Percentiles rank a stretch among this genome's conserved stretches.
These are phyloP conservation scores for Sophora flavescens DNA, from an alignment of 306 rosid genomes.

Conservation along the genomic window DNA sequence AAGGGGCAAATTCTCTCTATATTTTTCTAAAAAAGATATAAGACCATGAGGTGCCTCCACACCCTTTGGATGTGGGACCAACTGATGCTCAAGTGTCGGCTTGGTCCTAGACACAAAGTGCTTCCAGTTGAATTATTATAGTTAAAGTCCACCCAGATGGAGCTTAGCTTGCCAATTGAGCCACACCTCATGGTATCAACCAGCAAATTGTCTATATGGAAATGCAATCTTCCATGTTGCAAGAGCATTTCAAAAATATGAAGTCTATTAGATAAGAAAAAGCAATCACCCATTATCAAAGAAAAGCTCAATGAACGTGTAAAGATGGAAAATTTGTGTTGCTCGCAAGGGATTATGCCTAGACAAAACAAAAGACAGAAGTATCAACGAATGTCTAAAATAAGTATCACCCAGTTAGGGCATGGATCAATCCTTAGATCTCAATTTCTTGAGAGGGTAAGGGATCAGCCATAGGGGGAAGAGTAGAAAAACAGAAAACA, in stretches of 20 bases:
- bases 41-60: neutral
- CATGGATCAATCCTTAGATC: neutral
- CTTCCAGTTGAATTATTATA: too few relatives aligned
- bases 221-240: slow-evolving; percentile 1
- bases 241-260: neutral
- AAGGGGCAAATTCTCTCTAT: neutral
- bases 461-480: neutral
- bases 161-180: too few relatives aligned
- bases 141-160: too few relatives aligned
- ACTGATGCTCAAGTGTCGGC: neutral
- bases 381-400: neutral
- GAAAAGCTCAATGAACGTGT: slow-evolving; percentile 17
- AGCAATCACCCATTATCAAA: slow-evolving; percentile 10
- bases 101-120: neutral
- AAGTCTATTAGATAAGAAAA: neutral
- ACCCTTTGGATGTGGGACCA: neutral
- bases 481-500: neutral
- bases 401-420: neutral
- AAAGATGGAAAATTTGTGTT: neutral
- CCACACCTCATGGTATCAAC: too few relatives aligned
- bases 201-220: neutral
- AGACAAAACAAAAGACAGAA: slow-evolving; percentile 36
- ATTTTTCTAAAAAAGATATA: too few relatives aligned
- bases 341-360: neutral
- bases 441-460: slow-evolving; percentile 28